Evolutionary conservation across 352 stramenopile species (phyloP).

Genomic region (Albugo laibachii): DNA sequence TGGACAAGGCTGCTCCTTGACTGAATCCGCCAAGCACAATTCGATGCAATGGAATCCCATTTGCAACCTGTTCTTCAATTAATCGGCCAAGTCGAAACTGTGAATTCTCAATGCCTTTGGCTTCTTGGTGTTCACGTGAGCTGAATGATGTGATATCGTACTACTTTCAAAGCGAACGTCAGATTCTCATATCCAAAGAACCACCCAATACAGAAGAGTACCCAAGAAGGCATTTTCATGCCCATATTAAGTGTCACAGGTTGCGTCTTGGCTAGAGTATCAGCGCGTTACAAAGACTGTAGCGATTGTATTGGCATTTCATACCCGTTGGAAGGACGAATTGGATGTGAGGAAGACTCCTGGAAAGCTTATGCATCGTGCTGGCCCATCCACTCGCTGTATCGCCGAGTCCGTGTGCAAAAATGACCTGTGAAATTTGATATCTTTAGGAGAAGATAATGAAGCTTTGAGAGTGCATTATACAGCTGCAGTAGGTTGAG

Average conservation of each 20-base stretch:
- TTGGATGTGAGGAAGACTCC: conserved; percentile 45
- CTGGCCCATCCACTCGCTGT: conserved; percentile 74
- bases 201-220: conserved; percentile 5
- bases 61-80: conserved; percentile 54
- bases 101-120: conserved; percentile 77
- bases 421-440: conserved; percentile 21
- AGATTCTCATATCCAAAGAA: not conserved
- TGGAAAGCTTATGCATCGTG: conserved; percentile 26
- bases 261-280: conserved; percentile 60
- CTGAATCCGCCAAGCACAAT: conserved; percentile 91
- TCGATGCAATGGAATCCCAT: conserved; percentile 62
- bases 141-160: conserved; percentile 88
- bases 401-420: conserved; percentile 85
- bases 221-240: conserved; percentile 86
- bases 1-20: conserved; percentile 81
- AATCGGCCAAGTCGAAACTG: conserved; percentile 43
- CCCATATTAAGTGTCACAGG: conserved; percentile 91
- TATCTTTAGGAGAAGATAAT: too few relatives aligned
- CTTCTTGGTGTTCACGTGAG: conserved; percentile 71
- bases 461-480: too few relatives aligned
- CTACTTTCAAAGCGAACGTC: conserved; percentile 6
- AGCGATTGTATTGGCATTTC: not conserved
- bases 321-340: conserved; percentile 54
- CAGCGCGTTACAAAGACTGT: not conserved
- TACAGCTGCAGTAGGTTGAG: too few relatives aligned